Evolutionary conservation across 2,329 filamentous ascomycete species (phyloP), one percentile per base, ranked within the genome.

Genomic region (Colletotrichum sp.): DNA sequence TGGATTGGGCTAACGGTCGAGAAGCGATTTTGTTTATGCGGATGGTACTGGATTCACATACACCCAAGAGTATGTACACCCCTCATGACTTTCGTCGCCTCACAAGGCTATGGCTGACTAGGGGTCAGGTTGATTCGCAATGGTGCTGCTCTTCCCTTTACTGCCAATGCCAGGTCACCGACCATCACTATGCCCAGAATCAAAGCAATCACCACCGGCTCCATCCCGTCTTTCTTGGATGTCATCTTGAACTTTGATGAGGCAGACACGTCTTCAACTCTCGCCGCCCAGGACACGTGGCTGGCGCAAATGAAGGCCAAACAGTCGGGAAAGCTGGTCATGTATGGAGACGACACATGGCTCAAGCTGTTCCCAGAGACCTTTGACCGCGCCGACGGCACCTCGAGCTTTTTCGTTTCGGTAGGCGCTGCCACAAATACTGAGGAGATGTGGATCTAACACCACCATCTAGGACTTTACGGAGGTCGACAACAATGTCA

Each of bases 261-360:
- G 85, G 96, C 93, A 21, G 97, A 99, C 83, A 96, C 95, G 5
- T 94, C 94, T 16, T 98, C 97, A 1, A 96, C 94, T 5, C 90
- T 99, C 28, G 93, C 95, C 16, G 91, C 91, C 32, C 97, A 99
- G 85, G 97, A 99, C 83, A 98, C 96, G 36, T 99, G 98, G 96
- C 91, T 99, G 30, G 95, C 96, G 44, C 97, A 99, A 87, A 92
- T 99, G 86, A 96, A 93, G 83, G 92, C 93, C 44, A 94, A 92
- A 80, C 87, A 88, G 28, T 84, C 87, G 21, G 95, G 95, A 24
- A 96, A 95, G 81, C 89, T 99, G 77, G 88, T 98, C 83, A 97
- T 99, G 93, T 98, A 97, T 82, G 97, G 97, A 65, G 97, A 99
- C 82, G 97, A 99, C 84, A 99, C 97, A 24, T 99, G 97, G 98